phyloP scores from a whole-genome alignment of 129 eudicot genomes.

The Lonicera japonica region DNA sequence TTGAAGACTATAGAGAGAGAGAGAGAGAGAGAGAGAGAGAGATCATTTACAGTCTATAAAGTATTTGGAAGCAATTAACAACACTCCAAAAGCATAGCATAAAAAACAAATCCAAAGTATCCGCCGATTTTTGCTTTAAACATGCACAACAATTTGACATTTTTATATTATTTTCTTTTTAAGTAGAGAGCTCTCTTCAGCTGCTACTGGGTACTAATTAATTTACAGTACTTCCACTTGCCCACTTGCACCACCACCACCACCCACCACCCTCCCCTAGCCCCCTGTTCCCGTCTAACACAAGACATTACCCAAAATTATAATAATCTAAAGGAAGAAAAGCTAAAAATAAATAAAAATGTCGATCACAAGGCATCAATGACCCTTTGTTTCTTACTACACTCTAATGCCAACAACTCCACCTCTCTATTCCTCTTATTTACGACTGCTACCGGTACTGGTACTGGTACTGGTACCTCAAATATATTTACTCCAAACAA shows the following conservation, averaged over 20 bases:
- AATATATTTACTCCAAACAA: conserved; percentile 77
- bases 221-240: conserved; percentile 45
- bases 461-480: conserved; percentile 25
- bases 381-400: conserved; percentile 63
- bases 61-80: no score
- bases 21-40: no score
- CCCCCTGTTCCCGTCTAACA: conserved; percentile 14
- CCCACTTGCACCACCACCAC: conserved; percentile 52
- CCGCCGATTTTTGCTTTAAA: no score
- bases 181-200: conserved; percentile 40
- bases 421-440: conserved; percentile 53
- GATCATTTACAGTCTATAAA: no score
- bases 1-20: no score
- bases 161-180: not conserved
- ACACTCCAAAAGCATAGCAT: no score
- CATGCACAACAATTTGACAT: no score
- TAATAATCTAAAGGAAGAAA: conserved; percentile 20
- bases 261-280: conserved; percentile 33
- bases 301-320: conserved; percentile 12
- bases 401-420: conserved; percentile 44
- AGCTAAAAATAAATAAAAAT: conserved; percentile 5
- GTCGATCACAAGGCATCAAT: conserved; percentile 49
- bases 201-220: conserved; percentile 27
- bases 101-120: no score
- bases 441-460: conserved; percentile 15